Base-by-base conservation (phyloP, 2,329 filamentous ascomycete genomes). In the Aciculosporium take region DNA sequence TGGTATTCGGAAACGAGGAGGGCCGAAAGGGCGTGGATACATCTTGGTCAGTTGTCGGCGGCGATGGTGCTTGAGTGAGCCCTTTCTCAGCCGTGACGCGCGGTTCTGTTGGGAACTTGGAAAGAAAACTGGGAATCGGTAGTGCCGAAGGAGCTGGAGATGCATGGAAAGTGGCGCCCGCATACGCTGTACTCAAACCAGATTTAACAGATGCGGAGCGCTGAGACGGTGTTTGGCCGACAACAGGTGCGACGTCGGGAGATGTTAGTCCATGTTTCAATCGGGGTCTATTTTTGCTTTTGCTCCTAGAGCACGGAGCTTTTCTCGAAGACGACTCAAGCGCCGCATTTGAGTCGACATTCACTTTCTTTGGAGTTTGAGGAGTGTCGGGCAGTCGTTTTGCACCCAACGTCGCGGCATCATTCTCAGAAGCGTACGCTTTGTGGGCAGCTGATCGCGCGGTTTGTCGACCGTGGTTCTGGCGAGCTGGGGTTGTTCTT, bases 101-200 rank as follows among this genome's bases (percentile, higher is more conserved):
- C 3, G 79, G 79, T 43, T 82, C 79, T 3, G 79, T 79, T 10
- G 84, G 70, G 0, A 84, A 79, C 53, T 82, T 88, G 23, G 82
- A 81, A 27, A 69, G 75, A 59, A 95, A 94, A 54, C 82, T 93
- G 9, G 91, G 91, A 44, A 95, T 82, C 0, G 91, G 91, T 25
- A 98, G 69, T 20, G 86, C 79, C 7, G 87, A 93, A 0, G 91
- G 83, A 2, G 88, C 89, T 17, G 91, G 91, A 7, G 91, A 96
- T 31, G 87, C 84, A 60, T 95, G 88, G 59, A 96, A 98, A 5
- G 87, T 93, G 27, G 89, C 83, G 12, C 89, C 91, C 30, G 91
- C 91, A 62, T 94, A 98, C 35, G 81, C 79, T 45, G 76, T 68
- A 37, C 62, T 62, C 24, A 61, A 60, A 37, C 61, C 59, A 35